A percentile compares a stretch with the other conserved stretches of the same genome.
Evolutionary conservation across 768 basidiomycete species (phyloP).

Genomic region (Russula olivacea): DNA sequence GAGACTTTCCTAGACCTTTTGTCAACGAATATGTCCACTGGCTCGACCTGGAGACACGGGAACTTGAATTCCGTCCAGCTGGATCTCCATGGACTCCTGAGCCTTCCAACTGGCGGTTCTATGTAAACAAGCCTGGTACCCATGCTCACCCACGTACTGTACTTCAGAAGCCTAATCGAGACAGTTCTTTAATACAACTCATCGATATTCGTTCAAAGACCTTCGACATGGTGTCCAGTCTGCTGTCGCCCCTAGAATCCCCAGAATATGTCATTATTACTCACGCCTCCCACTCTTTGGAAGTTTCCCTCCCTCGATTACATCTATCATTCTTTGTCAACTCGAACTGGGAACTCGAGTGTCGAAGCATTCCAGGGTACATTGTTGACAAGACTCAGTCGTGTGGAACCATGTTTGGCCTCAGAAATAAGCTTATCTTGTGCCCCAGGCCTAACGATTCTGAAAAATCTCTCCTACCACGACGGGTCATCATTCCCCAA

Average conservation of each 20-base stretch:
- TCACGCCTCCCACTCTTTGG: not conserved
- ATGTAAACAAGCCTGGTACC: not conserved
- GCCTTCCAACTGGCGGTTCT: constrained; percentile 30
- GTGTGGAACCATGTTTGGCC: constrained; percentile 41
- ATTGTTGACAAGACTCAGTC: constrained; percentile 40
- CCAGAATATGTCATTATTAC: not conserved
- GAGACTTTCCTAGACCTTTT: constrained; percentile 33
- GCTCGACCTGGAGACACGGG: constrained; percentile 28
- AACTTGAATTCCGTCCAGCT: constrained; percentile 34
- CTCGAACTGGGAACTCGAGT: constrained; percentile 32
- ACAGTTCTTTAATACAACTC: not conserved
- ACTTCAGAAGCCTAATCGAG: not conserved
- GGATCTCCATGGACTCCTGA: constrained; percentile 30
- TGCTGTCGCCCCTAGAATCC: not conserved
- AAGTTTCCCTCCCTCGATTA: constrained; percentile 37
- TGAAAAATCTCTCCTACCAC: not conserved
- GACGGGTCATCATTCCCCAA: constrained; percentile 13
- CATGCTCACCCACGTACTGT: not conserved
- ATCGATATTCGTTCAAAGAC: constrained; percentile 13
- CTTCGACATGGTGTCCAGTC: constrained; percentile 1
- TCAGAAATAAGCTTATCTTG: constrained; percentile 31
- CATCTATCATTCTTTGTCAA: constrained; percentile 38
- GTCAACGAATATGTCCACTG: constrained; percentile 34
- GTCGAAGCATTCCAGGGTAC: constrained; percentile 38
- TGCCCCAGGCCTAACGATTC: not conserved